Conservation (phyloP, 495 filamentous ascomycete genomes). For the Talaromyces trachyspermus region DNA sequence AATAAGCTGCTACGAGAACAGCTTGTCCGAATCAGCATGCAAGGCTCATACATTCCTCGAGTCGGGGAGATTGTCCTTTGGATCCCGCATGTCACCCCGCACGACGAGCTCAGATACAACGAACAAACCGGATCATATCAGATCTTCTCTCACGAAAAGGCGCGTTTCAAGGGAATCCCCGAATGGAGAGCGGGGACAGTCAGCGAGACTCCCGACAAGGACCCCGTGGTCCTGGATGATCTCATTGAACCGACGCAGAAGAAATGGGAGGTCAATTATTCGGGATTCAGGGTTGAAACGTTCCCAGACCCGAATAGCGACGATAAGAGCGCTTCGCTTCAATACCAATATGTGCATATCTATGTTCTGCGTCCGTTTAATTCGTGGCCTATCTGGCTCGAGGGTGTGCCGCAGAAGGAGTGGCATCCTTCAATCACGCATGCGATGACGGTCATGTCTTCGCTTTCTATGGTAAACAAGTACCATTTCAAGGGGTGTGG, state of each 20-base stretch:
- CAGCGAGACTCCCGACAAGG: constrained; percentile 38
- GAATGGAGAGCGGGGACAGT: constrained; percentile 52
- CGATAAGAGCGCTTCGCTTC: constrained; percentile 44
- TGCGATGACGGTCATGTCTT: constrained; percentile 46
- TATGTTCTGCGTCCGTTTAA: constrained; percentile 49
- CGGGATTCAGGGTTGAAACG: constrained; percentile 53
- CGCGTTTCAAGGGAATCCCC: constrained; percentile 26
- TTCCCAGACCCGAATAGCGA: constrained; percentile 40
- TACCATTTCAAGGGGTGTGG: constrained; percentile 47
- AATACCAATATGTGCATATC: constrained; percentile 47
- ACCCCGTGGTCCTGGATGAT: constrained; percentile 33
- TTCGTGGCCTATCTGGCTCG: constrained; percentile 40
- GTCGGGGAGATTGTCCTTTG: constrained; percentile 53
- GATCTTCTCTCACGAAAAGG: constrained; percentile 23
- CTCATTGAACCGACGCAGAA: constrained; percentile 31
- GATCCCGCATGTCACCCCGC: constrained; percentile 26
- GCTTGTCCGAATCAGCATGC: constrained; percentile 27
- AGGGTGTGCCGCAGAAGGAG: constrained; percentile 24
- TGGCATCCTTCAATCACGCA: constrained; percentile 49
- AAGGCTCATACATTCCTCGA: constrained; percentile 47
- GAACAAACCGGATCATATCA: constrained; percentile 18
- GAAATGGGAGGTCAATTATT: constrained; percentile 35
- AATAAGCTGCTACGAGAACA: constrained; percentile 27
- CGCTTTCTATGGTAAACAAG: constrained; percentile 44
- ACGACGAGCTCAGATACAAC: constrained; percentile 32